phyloP scores from a whole-genome alignment of 2,329 filamentous ascomycete genomes.

The Nothophaeocryptopus gaeumannii region DNA sequence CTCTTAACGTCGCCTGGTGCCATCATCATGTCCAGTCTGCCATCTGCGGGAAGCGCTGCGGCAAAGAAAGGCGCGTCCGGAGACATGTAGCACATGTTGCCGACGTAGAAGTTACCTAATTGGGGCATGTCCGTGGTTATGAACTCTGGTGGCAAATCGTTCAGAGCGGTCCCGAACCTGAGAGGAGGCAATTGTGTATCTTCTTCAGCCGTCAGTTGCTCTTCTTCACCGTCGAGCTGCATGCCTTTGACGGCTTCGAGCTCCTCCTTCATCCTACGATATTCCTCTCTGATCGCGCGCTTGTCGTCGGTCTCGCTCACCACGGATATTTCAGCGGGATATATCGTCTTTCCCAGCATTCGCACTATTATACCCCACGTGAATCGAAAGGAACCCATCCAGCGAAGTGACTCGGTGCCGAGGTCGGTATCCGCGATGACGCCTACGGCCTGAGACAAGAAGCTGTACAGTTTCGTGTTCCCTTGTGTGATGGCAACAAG shows the following conservation, averaged over 20 bases:
- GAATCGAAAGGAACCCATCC: conserved; percentile 87
- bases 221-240: conserved; percentile 18
- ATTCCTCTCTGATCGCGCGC: conserved; percentile 68
- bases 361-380: conserved; percentile 79
- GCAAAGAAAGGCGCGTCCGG: conserved; percentile 84
- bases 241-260: conserved; percentile 29
- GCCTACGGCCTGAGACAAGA: conserved; percentile 85
- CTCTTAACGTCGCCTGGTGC: conserved; percentile 73
- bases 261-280: conserved; percentile 44
- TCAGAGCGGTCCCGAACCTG: conserved; percentile 74
- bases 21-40: conserved; percentile 78
- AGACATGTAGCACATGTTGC: conserved; percentile 94
- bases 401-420: conserved; percentile 83
- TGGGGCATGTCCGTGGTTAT: conserved; percentile 69
- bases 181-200: conserved; percentile 59
- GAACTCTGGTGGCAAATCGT: conserved; percentile 76
- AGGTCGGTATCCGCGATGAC: conserved; percentile 89
- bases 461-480: conserved; percentile 70
- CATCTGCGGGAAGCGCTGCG: conserved; percentile 76
- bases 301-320: conserved; percentile 81
- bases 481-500: conserved; percentile 85
- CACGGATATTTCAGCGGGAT: conserved; percentile 84
- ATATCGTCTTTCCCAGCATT: conserved; percentile 71
- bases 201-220: conserved; percentile 17
- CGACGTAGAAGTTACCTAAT: conserved; percentile 88